phyloP scores from a whole-genome alignment of 352 stramenopile species.

The Phytophthora brassicae region DNA sequence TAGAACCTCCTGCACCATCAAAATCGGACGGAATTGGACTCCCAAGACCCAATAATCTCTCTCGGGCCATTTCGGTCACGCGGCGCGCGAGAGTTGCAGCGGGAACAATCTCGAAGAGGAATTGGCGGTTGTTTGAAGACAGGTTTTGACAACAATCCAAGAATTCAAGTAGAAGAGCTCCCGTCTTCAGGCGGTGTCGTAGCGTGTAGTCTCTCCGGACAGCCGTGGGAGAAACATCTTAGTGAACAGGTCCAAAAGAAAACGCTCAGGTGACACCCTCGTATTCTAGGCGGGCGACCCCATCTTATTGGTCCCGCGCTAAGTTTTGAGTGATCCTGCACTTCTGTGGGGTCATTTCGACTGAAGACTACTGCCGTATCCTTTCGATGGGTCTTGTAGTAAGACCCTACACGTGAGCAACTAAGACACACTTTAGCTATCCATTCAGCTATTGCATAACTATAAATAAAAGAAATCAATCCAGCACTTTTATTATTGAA shows the following conservation, averaged over 20 bases:
- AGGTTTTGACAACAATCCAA: not conserved
- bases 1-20: not conserved
- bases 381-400: too few species aligned
- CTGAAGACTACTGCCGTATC: too few species aligned
- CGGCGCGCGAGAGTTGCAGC: not conserved
- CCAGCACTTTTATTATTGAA: too few species aligned
- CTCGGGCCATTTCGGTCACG: not conserved
- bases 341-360: too few species aligned
- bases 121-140: not conserved
- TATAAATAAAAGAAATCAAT: too few species aligned
- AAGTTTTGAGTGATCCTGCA: not conserved
- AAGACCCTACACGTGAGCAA: too few species aligned
- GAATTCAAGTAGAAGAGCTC: not conserved
- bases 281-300: not conserved
- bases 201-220: conserved; percentile 15
- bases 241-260: not conserved
- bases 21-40: not conserved
- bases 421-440: too few species aligned
- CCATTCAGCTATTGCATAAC: too few species aligned
- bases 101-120: not conserved
- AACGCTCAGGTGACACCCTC: not conserved
- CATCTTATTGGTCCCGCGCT: not conserved
- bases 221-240: not conserved
- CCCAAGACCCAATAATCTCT: not conserved
- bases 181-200: conserved; percentile 6